Percentiles rank a stretch among this genome's conserved stretches.
Evolutionary conservation across 352 stramenopile species (phyloP).

Genomic region (Elongisporangium senticosum): DNA sequence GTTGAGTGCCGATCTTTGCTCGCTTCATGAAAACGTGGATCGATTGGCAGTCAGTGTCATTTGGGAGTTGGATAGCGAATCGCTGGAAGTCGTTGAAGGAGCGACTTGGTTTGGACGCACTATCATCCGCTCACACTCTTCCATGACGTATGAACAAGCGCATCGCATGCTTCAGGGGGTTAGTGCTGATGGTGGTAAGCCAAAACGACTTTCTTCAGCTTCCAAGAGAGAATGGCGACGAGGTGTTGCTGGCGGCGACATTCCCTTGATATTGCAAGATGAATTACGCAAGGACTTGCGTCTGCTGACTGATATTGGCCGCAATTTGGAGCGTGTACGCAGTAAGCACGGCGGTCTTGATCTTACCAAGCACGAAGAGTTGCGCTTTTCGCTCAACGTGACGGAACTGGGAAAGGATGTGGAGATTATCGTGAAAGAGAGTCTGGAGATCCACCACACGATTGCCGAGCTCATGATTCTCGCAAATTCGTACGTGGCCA

Average conservation of each 20-base stretch:
- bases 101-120: slow-evolving; percentile 87
- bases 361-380: slow-evolving; percentile 76
- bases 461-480: slow-evolving; percentile 94
- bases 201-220: slow-evolving; percentile 7
- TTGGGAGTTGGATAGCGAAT: slow-evolving; percentile 77
- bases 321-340: slow-evolving; percentile 46
- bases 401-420: slow-evolving; percentile 65
- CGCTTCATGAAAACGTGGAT: slow-evolving; percentile 86
- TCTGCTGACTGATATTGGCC: slow-evolving; percentile 61
- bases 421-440: slow-evolving; percentile 87
- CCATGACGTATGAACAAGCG: slow-evolving; percentile 85
- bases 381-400: slow-evolving; percentile 82
- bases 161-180: slow-evolving; percentile 65
- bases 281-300: slow-evolving; percentile 48
- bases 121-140: slow-evolving; percentile 94
- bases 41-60: slow-evolving; percentile 89
- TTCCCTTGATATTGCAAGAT: slow-evolving; percentile 45
- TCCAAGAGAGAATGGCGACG: slow-evolving; percentile 5
- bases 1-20: slow-evolving; percentile 87
- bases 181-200: slow-evolving; percentile 48
- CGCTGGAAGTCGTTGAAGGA: background rate
- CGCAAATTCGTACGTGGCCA: slow-evolving; percentile 87
- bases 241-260: slow-evolving; percentile 65
- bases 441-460: slow-evolving; percentile 91
- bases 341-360: slow-evolving; percentile 68